A percentile compares a stretch with the other conserved stretches of the same genome.
Conservation (phyloP, 257 asterid species). For the Hygrophila difformis region DNA sequence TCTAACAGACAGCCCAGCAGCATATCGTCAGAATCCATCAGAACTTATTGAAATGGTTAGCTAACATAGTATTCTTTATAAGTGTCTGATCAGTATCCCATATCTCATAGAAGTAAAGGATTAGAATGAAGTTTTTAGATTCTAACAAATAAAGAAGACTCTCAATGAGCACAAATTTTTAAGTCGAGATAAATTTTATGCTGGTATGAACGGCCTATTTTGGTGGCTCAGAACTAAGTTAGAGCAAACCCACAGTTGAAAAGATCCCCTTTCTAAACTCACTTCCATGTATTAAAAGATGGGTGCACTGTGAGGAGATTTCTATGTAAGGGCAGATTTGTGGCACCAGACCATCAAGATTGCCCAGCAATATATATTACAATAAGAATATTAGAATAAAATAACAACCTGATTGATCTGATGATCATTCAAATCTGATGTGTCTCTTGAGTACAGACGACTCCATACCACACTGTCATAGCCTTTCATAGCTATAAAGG, state of each 20-base stretch:
- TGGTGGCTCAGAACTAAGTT: too few species aligned
- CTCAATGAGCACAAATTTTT: too few species aligned
- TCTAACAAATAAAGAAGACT: too few species aligned
- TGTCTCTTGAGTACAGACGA: constrained; percentile 78
- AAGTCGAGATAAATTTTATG: too few species aligned
- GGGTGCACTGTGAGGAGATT: neutral
- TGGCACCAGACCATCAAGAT: neutral
- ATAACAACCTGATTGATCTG: constrained; percentile 53
- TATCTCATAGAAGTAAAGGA: too few species aligned
- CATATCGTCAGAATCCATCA: too few species aligned
- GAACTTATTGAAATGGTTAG: too few species aligned
- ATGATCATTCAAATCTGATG: constrained; percentile 48
- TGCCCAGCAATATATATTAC: constrained; percentile 1
- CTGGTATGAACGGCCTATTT: too few species aligned
- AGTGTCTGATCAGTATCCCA: too few species aligned
- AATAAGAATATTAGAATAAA: neutral
- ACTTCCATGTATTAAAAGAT: neutral
- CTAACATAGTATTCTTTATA: too few species aligned
- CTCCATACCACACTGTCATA: constrained; percentile 98
- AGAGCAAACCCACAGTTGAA: neutral
- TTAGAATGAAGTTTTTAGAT: too few species aligned
- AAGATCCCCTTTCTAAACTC: neutral
- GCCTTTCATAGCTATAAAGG: constrained; percentile 86
- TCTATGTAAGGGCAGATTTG: neutral
- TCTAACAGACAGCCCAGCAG: too few species aligned